Conservation (phyloP, 2,329 filamentous ascomycete genomes). For the Aureobasidium sp. region DNA sequence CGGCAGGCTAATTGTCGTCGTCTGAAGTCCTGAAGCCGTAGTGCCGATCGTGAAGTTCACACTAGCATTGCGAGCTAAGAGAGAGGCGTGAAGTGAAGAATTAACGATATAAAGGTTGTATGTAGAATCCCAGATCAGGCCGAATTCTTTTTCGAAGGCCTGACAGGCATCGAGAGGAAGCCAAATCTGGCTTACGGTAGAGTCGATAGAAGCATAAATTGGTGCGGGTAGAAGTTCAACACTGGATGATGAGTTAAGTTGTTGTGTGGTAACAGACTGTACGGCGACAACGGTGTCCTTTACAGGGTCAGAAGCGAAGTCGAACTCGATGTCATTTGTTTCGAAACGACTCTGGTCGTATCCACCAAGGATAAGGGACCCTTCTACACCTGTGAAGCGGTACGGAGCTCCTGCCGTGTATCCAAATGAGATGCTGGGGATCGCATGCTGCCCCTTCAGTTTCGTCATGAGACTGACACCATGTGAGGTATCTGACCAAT, state of each 20-base stretch:
- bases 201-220: slow-evolving; percentile 39
- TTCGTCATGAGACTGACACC: slow-evolving; percentile 45
- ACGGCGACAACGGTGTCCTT: slow-evolving; percentile 55
- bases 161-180: slow-evolving; percentile 31
- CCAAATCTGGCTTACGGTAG: slow-evolving; percentile 35
- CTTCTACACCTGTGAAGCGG: slow-evolving; percentile 35
- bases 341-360: slow-evolving; percentile 59
- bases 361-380: slow-evolving; percentile 59
- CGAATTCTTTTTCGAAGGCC: slow-evolving; percentile 32
- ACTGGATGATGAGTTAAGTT: slow-evolving; percentile 25
- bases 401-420: slow-evolving; percentile 72
- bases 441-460: slow-evolving; percentile 51
- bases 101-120: slow-evolving; percentile 34
- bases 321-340: slow-evolving; percentile 55
- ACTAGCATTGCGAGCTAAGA: slow-evolving; percentile 34
- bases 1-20: slow-evolving; percentile 40
- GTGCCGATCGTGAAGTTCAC: slow-evolving; percentile 40
- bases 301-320: slow-evolving; percentile 49
- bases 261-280: slow-evolving; percentile 32
- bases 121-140: slow-evolving; percentile 31
- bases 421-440: slow-evolving; percentile 67
- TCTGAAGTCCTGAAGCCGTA: slow-evolving; percentile 28
- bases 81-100: slow-evolving; percentile 27
- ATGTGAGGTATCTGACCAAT: slow-evolving; percentile 43
- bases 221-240: slow-evolving; percentile 34